These are phyloP conservation scores for Fusarium sublunatum DNA, from an alignment of 2,329 filamentous ascomycete genomes.

Conservation along the genomic window DNA sequence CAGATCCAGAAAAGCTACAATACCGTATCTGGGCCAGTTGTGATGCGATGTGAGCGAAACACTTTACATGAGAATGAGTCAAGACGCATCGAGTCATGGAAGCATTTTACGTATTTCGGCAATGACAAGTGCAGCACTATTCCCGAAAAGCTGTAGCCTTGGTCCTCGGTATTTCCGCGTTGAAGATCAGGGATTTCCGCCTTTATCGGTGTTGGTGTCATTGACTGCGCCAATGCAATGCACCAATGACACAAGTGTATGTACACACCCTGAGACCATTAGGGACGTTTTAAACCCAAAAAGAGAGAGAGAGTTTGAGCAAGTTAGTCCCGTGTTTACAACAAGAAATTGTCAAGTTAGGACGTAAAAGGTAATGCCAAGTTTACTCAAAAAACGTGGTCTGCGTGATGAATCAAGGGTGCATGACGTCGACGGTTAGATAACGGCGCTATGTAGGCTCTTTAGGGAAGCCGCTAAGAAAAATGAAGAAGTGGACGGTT, in stretches of 20 bases:
- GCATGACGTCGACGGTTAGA: slow-evolving; percentile 40
- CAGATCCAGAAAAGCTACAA: background rate
- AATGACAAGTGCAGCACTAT: slow-evolving; percentile 24
- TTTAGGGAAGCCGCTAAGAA: slow-evolving; percentile 15
- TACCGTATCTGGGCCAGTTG: background rate
- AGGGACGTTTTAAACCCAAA: background rate
- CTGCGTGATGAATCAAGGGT: slow-evolving; percentile 15
- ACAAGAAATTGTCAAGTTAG: slow-evolving; percentile 8
- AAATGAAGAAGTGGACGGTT: background rate
- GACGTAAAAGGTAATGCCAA: slow-evolving; percentile 4
- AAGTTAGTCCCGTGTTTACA: slow-evolving; percentile 18
- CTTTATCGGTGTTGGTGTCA: slow-evolving; percentile 24
- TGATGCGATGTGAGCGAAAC: slow-evolving; percentile 22
- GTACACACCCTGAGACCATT: slow-evolving; percentile 10
- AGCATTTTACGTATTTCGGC: slow-evolving; percentile 21
- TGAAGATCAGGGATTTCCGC: slow-evolving; percentile 38
- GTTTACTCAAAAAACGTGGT: background rate
- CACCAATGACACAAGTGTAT: background rate
- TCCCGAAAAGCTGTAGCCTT: slow-evolving; percentile 10
- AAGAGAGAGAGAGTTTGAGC: slow-evolving; percentile 19
- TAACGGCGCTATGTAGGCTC: slow-evolving; percentile 2
- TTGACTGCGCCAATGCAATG: slow-evolving; percentile 23
- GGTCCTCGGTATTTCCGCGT: slow-evolving; percentile 35
- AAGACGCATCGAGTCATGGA: slow-evolving; percentile 17
- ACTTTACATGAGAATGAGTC: slow-evolving; percentile 5